These are phyloP conservation scores for Halenospora varia DNA, from an alignment of 495 filamentous ascomycete species.

Conservation along the genomic window DNA sequence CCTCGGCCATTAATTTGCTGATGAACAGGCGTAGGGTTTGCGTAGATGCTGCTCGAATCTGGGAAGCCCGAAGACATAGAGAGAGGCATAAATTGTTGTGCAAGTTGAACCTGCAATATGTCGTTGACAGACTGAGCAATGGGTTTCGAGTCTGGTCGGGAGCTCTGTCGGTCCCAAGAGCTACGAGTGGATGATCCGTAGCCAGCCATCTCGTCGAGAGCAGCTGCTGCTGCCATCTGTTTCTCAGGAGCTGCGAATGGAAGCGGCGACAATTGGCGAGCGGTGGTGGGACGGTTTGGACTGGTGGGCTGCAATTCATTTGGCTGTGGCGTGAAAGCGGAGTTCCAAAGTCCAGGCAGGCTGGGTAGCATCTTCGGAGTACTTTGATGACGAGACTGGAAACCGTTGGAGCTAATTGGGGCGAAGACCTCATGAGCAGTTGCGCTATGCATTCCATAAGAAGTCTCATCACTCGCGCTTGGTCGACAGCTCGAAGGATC, in stretches of 20 bases:
- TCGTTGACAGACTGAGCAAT: constrained; percentile 11
- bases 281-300: constrained; percentile 9
- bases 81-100: constrained; percentile 12
- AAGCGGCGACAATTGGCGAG: constrained; percentile 15
- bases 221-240: constrained; percentile 11
- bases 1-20: constrained; percentile 21
- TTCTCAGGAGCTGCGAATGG: constrained; percentile 14
- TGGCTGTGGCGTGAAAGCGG: constrained; percentile 23
- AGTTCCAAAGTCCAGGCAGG: constrained; percentile 19
- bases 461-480: constrained; percentile 26
- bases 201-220: constrained; percentile 15
- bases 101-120: constrained; percentile 13
- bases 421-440: constrained; percentile 27
- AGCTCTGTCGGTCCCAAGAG: constrained; percentile 11
- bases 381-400: constrained; percentile 6
- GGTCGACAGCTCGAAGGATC: constrained; percentile 3
- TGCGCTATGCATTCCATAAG: constrained; percentile 25
- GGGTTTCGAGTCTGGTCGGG: constrained; percentile 2
- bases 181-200: neutral
- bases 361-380: constrained; percentile 22
- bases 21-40: constrained; percentile 27
- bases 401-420: constrained; percentile 5
- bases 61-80: constrained; percentile 25
- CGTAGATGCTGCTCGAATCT: constrained; percentile 32
- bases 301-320: constrained; percentile 19